These are phyloP conservation scores for Buddleja alternifolia DNA, from an alignment of 257 asterid genomes.

Conservation along the genomic window DNA sequence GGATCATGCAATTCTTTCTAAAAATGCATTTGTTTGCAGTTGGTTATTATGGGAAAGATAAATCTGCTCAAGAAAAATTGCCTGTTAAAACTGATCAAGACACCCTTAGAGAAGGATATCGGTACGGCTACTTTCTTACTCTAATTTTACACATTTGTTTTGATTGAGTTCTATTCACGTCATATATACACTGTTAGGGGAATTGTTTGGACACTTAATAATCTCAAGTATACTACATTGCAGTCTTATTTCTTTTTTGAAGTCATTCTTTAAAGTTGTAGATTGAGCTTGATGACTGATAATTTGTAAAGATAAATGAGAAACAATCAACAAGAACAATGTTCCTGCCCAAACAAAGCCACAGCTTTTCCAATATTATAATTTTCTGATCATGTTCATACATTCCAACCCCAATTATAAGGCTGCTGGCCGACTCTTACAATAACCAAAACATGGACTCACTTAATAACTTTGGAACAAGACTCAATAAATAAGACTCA, in stretches of 20 bases:
- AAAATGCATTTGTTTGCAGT: constrained; percentile 44
- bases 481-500: too few relatives aligned
- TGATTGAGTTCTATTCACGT: background rate
- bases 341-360: too few relatives aligned
- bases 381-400: too few relatives aligned
- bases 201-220: background rate
- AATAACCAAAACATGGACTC: too few relatives aligned
- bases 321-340: too few relatives aligned
- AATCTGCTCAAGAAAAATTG: constrained; percentile 46
- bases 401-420: too few relatives aligned
- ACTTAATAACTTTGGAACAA: too few relatives aligned
- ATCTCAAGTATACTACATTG: background rate
- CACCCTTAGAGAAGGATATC: constrained; percentile 96
- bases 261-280: too few relatives aligned
- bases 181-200: background rate
- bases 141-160: constrained; percentile 7
- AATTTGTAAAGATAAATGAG: too few relatives aligned
- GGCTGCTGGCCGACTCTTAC: too few relatives aligned
- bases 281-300: too few relatives aligned
- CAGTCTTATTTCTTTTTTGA: background rate
- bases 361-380: too few relatives aligned
- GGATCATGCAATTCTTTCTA: constrained; percentile 12
- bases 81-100: constrained; percentile 94
- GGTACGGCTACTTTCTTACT: constrained; percentile 47
- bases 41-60: constrained; percentile 74